Evolutionary conservation across 257 asterid genomes (phyloP), one percentile per base, ranked within the genome.

Genomic region (Leptodermis oblonga): DNA sequence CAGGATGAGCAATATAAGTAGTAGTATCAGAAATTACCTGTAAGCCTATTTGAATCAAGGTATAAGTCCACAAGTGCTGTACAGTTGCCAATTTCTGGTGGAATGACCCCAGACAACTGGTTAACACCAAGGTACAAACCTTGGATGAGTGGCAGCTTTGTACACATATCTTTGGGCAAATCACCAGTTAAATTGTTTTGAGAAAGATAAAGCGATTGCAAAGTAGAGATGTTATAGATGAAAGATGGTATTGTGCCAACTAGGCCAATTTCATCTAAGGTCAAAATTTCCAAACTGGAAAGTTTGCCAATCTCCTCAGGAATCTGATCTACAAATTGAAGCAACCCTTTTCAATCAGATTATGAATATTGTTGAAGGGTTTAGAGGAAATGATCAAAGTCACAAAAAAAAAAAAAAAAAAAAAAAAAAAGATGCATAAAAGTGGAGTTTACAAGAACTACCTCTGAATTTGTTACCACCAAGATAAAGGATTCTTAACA

Each of bases 221-320:
- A 34, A 3, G 62, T 79, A 9, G 86, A 82, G 52, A 79, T 79
- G 39, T 82, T 82, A 26, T 53, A 68, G 23, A 77, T 43, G 14
- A 77, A 79, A 12, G 83, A 68, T 46, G 84, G 84, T 54, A 79
- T 71, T 1, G 65, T 8, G 8, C 82, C 86, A 4, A 46, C n/a
- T 42, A 82, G 65, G 70, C 45, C 26, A 41, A 30, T 56, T 25
- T 37, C 54, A 28, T 53, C 72, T 33, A 68, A 4, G 22, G 64
- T 41, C 65, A 54, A 42, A 69, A 12, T 36, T 25, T 14, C 54
- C 64, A 70, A 70, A 41, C 45, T 55, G 41, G 66, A 30, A 39
- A 69, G 65, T 56, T 31, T 41, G 3, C 73, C 58, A 14, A 69
- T 56, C 43, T 42, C 73, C 23, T 23, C 72, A 34, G 72, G 72